Conservation (phyloP, 1,139 yeast species). For the Meyerozyma guilliermondii region DNA sequence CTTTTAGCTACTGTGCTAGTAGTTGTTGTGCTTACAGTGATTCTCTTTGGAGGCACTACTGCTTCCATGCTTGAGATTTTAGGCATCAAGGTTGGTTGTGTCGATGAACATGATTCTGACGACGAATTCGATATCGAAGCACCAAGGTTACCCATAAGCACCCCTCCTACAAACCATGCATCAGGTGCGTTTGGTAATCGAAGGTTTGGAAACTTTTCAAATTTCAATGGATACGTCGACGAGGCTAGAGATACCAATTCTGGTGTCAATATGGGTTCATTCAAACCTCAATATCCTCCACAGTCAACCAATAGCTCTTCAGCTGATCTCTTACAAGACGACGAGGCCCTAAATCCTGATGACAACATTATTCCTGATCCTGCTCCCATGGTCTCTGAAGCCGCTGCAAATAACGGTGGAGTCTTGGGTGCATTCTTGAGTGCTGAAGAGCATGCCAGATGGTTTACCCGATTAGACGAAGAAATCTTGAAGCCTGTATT, state of each 20-base stretch:
- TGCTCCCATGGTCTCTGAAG: not conserved
- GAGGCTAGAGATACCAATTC: not conserved
- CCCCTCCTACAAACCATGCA: not conserved
- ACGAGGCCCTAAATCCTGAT: not conserved
- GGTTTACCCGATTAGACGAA: slow-evolving; percentile 94
- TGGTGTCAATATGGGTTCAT: not conserved
- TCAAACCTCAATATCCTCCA: not conserved
- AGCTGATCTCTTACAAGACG: not conserved
- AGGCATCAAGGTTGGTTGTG: slow-evolving; percentile 87
- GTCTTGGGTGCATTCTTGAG: slow-evolving; percentile 41
- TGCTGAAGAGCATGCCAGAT: slow-evolving; percentile 75
- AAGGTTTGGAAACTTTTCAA: slow-evolving; percentile 1
- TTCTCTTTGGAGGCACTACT: slow-evolving; percentile 96
- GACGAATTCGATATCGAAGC: slow-evolving; percentile 95
- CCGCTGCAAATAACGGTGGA: slow-evolving; percentile 16
- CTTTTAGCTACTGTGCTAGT: slow-evolving; percentile 91
- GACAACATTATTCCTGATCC: not conserved
- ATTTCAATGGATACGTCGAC: not conserved
- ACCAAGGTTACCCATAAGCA: slow-evolving; percentile 37
- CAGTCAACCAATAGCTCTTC: slow-evolving; percentile 1
- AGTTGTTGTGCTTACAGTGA: slow-evolving; percentile 93
- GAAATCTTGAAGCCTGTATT: slow-evolving; percentile 94
- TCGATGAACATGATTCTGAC: slow-evolving; percentile 76
- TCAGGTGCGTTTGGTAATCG: not conserved
- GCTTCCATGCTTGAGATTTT: slow-evolving; percentile 96